Percentiles rank a stretch among this genome's conserved stretches.
These are phyloP conservation scores for Trichosporon ovoides DNA, from an alignment of 1,284 basidiomycete species.

Conservation along the genomic window DNA sequence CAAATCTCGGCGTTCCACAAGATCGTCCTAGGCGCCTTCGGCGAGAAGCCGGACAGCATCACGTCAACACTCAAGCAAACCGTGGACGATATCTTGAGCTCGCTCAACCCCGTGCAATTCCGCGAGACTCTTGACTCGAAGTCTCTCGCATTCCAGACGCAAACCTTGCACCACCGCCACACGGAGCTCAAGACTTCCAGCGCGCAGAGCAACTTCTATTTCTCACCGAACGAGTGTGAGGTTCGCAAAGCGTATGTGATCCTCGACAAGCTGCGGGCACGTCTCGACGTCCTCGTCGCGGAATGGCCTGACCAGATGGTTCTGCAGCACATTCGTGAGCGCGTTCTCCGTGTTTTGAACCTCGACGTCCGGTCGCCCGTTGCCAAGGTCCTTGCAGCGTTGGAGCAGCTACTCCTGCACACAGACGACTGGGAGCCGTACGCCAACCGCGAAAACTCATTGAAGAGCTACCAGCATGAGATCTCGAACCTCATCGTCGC, in stretches of 20 bases:
- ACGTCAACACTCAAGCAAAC: constrained; percentile 18
- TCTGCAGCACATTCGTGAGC: constrained; percentile 72
- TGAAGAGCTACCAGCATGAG: constrained; percentile 63
- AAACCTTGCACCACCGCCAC: constrained; percentile 28
- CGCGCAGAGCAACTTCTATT: constrained; percentile 68
- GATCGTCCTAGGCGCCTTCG: constrained; percentile 25
- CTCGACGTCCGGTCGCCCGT: constrained; percentile 68
- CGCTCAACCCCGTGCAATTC: constrained; percentile 24
- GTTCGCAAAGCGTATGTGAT: constrained; percentile 58
- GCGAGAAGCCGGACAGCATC: constrained; percentile 7
- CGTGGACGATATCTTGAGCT: constrained; percentile 24
- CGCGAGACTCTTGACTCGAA: constrained; percentile 31
- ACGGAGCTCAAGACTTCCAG: constrained; percentile 46
- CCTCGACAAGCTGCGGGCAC: constrained; percentile 55
- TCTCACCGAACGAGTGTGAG: constrained; percentile 66
- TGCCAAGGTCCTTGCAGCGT: constrained; percentile 72
- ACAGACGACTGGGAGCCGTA: constrained; percentile 97
- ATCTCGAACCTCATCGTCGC: constrained; percentile 73
- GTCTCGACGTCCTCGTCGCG: constrained; percentile 59
- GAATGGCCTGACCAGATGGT: constrained; percentile 99
- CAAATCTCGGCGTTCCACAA: constrained; percentile 32
- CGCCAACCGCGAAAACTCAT: constrained; percentile 77
- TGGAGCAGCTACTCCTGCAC: constrained; percentile 82
- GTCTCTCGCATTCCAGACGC: constrained; percentile 36
- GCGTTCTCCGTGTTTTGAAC: constrained; percentile 65